Percentiles rank a stretch among this genome's conserved stretches.
phyloP scores from a whole-genome alignment of 2,329 filamentous ascomycete species.

The Zymoseptoria crescenta region DNA sequence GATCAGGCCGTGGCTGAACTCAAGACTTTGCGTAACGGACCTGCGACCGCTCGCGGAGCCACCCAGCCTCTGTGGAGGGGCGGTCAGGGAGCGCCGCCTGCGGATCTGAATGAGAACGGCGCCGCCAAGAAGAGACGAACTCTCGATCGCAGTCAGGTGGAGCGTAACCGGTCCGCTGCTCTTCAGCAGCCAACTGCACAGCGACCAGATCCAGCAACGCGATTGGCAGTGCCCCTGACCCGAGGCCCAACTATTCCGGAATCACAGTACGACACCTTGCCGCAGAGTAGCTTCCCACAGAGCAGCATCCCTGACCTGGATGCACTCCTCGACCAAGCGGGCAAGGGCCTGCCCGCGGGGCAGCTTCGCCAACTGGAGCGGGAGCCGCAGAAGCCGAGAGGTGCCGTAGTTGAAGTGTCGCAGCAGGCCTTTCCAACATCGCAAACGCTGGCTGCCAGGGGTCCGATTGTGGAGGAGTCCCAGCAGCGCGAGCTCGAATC shows the following conservation, averaged over 20 bases:
- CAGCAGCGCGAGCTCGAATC: background rate
- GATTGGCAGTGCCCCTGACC: background rate
- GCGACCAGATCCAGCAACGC: background rate
- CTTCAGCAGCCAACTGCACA: background rate
- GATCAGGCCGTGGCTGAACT: no score
- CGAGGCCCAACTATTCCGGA: background rate
- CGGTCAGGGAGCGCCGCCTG: background rate
- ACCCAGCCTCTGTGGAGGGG: background rate
- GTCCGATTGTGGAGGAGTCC: background rate
- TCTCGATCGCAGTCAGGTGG: background rate
- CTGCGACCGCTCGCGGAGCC: background rate
- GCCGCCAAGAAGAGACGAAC: background rate
- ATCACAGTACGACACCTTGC: background rate
- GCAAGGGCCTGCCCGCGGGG: no score
- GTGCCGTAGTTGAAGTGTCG: conserved; percentile 13
- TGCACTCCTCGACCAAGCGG: background rate
- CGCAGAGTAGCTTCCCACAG: background rate
- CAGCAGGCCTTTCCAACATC: conserved; percentile 1
- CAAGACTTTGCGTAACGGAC: background rate
- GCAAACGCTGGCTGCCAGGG: background rate
- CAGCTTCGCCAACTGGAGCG: background rate
- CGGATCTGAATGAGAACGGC: background rate
- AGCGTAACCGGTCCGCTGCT: background rate
- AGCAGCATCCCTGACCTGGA: background rate
- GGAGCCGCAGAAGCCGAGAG: background rate